These are phyloP conservation scores for Termitomyces sp. DNA, from an alignment of 1,284 basidiomycete species.

Conservation along the genomic window DNA sequence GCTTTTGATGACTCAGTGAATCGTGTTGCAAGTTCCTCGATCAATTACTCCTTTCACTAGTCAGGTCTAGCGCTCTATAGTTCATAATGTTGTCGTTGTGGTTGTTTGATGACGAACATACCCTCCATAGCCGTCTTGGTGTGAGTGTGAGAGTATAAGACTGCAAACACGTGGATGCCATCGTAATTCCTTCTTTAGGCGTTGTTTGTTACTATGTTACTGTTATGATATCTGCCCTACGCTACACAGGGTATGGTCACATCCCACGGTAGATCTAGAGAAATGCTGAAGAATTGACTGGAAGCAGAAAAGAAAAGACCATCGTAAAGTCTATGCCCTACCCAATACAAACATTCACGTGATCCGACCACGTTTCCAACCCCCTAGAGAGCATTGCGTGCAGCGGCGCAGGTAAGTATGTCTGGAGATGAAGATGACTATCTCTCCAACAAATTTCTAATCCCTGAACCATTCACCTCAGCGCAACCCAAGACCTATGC, in stretches of 20 bases:
- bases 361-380: too few species aligned
- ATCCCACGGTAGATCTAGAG: too few species aligned
- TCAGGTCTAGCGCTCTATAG: constrained; percentile 42
- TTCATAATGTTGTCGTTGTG: constrained; percentile 20
- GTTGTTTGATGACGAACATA: constrained; percentile 18
- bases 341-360: too few species aligned
- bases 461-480: constrained; percentile 30
- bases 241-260: too few species aligned
- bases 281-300: too few species aligned
- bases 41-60: constrained; percentile 23
- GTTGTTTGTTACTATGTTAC: constrained; percentile 22
- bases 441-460: constrained; percentile 77
- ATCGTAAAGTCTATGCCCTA: too few species aligned
- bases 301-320: too few species aligned
- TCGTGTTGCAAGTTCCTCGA: constrained; percentile 17
- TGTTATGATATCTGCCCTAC: too few species aligned
- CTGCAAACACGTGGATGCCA: neutral
- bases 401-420: constrained; percentile 41
- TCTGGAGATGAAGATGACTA: constrained; percentile 76
- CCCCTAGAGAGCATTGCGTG: too few species aligned
- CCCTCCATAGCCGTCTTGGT: neutral
- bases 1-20: constrained; percentile 23
- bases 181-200: constrained; percentile 13
- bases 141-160: neutral
- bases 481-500: constrained; percentile 55